phyloP scores from a whole-genome alignment of 306 rosid species.

The Cucurbita moschata region DNA sequence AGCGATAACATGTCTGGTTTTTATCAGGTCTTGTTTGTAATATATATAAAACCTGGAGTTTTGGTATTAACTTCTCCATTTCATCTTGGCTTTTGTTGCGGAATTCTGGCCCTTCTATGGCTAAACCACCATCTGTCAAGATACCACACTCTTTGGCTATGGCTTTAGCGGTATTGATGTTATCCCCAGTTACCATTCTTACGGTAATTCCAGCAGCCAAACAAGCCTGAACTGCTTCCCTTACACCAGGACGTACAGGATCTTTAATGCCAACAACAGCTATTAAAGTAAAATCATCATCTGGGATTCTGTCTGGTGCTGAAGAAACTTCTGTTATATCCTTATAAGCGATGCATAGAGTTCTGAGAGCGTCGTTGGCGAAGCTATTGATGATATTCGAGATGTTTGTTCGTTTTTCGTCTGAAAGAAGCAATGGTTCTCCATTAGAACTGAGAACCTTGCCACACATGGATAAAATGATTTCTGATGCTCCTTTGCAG shows the following conservation, averaged over 20 bases:
- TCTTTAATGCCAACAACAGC: conserved; percentile 77
- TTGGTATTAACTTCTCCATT: conserved; percentile 53
- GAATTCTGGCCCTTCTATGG: conserved; percentile 83
- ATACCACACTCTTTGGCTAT: conserved; percentile 91
- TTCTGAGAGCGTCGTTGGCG: conserved; percentile 68
- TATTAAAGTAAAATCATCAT: conserved; percentile 37
- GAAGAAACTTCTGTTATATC: conserved; percentile 22
- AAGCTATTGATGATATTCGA: conserved; percentile 40
- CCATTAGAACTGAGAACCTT: conserved; percentile 44
- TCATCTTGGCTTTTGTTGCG: conserved; percentile 38
- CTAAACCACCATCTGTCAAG: conserved; percentile 65
- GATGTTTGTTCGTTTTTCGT: conserved; percentile 30
- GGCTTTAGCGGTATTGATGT: conserved; percentile 86
- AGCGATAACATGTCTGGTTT: not conserved
- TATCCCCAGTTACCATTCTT: conserved; percentile 93
- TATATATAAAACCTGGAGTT: conserved; percentile 50
- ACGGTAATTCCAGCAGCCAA: conserved; percentile 64
- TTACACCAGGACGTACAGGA: conserved; percentile 79
- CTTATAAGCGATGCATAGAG: conserved; percentile 56
- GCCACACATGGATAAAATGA: conserved; percentile 44
- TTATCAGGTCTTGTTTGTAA: not conserved
- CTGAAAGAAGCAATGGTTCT: conserved; percentile 32
- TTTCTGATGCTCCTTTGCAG: conserved; percentile 87
- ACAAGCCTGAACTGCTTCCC: conserved; percentile 68
- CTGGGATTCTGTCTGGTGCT: conserved; percentile 30